Base-by-base conservation (phyloP, 768 basidiomycete genomes). In the Sporobolomyces pararoseus region DNA sequence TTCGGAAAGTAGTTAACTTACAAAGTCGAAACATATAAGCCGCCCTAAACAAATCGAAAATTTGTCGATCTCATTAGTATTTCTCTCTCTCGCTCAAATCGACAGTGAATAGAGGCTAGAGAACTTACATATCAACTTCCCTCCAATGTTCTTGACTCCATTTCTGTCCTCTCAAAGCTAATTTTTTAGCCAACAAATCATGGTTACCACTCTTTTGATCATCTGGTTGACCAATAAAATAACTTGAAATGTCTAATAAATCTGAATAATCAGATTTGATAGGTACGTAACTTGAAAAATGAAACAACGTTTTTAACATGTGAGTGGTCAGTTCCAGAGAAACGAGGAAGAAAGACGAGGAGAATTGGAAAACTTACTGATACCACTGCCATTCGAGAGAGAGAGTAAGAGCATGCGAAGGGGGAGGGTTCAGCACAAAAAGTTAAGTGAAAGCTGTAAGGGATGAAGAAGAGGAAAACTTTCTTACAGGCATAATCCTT, bases 241-340 rank as follows among this genome's bases (percentile, higher is more conserved):
- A 76, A 27, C 73, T 67, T 27, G 74, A 63, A 27, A 69, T 51
- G 63, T 77, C 76, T 66, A 70, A 32, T 1, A 77, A 57, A 50
- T 77, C 76, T 25, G 73, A 74, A 60, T 77, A 77, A 66, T 77
- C 76, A 9, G 71, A 57, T 65, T 71, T 65, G 65, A 75, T 63
- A 9, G 73, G 76, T 34, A 73, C 58, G 57, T 76, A 77, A 62
- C 72, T 71, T 51, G 4, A 3, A 0, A 25, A n/a, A 25, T 21
- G 49, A 61, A 63, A 31, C 10, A 42, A 17, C 9, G 9, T 17
- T 9, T 42, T 42, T 9, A 17, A 42, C 17, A 42, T 42, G 17
- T 9, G 17, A 9, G 39, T 17, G 39, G 17, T 42, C 10, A n/a
- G n/a, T n/a, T n/a, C n/a, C n/a, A 9, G 53, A 29, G 21, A 16